These are phyloP conservation scores for Fraxinus dipetala DNA, from an alignment of 305 asterid genomes.

Conservation along the genomic window DNA sequence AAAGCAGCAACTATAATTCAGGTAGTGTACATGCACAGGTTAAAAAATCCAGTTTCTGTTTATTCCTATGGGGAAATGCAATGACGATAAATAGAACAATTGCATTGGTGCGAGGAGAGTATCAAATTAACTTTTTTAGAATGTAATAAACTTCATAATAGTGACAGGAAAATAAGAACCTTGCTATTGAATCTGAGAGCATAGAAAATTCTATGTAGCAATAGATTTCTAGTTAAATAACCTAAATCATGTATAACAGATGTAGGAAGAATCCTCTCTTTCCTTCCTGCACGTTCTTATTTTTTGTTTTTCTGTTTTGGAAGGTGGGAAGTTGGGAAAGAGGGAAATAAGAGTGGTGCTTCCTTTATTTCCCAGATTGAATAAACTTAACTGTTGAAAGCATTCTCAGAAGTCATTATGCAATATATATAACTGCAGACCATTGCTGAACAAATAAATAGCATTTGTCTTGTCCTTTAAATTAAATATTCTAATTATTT, in stretches of 20 bases:
- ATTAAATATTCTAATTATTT: not conserved
- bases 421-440: not conserved
- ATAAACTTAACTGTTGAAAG: not conserved
- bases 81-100: not conserved
- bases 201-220: not conserved
- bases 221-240: not conserved
- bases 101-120: not conserved
- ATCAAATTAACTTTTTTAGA: not conserved
- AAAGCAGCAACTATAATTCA: constrained; percentile 78
- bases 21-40: constrained; percentile 38
- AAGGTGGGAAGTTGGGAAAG: not conserved
- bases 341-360: not conserved
- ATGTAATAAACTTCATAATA: not conserved
- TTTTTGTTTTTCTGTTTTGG: not conserved
- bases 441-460: constrained; percentile 6
- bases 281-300: not conserved
- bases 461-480: not conserved
- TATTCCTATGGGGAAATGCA: not conserved
- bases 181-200: not conserved
- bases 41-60: not conserved
- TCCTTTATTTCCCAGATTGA: constrained; percentile 1
- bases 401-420: constrained; percentile 2
- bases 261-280: not conserved
- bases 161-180: not conserved
- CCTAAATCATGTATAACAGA: not conserved